These are phyloP conservation scores for Hypocrella siamensis DNA, from an alignment of 2,329 filamentous ascomycete genomes.

Conservation along the genomic window DNA sequence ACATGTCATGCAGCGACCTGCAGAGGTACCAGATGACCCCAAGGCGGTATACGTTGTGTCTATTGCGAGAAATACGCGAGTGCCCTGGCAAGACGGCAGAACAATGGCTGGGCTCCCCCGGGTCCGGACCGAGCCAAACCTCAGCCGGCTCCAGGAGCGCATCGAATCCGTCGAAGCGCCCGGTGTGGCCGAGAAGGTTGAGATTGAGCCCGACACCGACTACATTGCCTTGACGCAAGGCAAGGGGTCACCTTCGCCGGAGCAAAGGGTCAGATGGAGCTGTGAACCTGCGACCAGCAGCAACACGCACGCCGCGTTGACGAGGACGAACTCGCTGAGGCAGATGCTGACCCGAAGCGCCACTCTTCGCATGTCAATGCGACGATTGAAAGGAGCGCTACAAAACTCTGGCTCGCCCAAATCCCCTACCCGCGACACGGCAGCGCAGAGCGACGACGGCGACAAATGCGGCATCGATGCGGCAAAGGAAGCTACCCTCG, in stretches of 20 bases:
- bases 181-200: conserved; percentile 11
- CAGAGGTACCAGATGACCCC: conserved; percentile 41
- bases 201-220: conserved; percentile 41
- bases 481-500: conserved; percentile 7
- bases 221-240: conserved; percentile 30
- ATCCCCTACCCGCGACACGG: too few relatives aligned
- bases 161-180: conserved; percentile 3
- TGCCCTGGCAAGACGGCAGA: conserved; percentile 27
- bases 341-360: conserved; percentile 15
- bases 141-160: conserved; percentile 4
- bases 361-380: conserved; percentile 18
- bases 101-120: conserved; percentile 12
- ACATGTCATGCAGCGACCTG: conserved; percentile 43
- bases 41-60: conserved; percentile 41
- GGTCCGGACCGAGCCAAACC: conserved; percentile 13
- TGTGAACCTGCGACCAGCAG: too few relatives aligned
- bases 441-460: too few relatives aligned
- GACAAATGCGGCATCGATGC: conserved; percentile 29
- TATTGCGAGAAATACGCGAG: conserved; percentile 24
- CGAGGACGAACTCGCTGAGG: conserved; percentile 14
- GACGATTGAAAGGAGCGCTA: conserved; percentile 12
- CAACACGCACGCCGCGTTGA: too few relatives aligned
- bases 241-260: conserved; percentile 7
- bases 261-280: too few relatives aligned
- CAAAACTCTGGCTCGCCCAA: too few relatives aligned